Conservation (phyloP, 306 rosid species). For the Vigna hirtella region DNA sequence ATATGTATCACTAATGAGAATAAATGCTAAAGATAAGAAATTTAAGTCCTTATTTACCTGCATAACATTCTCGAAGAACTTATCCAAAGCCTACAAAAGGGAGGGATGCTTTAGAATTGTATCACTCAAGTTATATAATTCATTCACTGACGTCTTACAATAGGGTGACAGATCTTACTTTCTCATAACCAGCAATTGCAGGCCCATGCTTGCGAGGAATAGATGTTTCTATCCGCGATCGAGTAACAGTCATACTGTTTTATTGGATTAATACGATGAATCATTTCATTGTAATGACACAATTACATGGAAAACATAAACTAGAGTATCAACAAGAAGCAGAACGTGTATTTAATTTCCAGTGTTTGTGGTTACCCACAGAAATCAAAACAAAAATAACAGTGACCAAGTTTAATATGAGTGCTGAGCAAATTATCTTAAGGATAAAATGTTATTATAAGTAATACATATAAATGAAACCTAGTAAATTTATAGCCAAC, state of each 20-base stretch:
- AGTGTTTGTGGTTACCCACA: conserved; percentile 3
- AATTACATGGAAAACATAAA: conserved; percentile 21
- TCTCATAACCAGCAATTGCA: conserved; percentile 92
- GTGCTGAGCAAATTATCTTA: conserved; percentile 23
- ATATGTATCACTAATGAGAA: conserved; percentile 29
- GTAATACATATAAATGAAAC: conserved; percentile 12
- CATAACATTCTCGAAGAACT: conserved; percentile 88
- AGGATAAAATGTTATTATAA: not conserved
- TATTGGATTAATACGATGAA: conserved; percentile 41
- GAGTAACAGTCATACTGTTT: conserved; percentile 86
- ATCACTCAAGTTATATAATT: conserved; percentile 26
- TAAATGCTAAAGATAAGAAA: conserved; percentile 34
- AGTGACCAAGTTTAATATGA: conserved; percentile 14
- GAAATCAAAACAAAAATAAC: conserved; percentile 31
- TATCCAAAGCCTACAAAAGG: conserved; percentile 80
- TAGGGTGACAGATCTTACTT: conserved; percentile 56
- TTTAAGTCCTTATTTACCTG: conserved; percentile 60
- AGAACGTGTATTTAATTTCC: conserved; percentile 23
- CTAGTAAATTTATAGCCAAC: conserved; percentile 46
- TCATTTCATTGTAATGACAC: conserved; percentile 25
- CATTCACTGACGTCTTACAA: conserved; percentile 37
- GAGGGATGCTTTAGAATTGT: conserved; percentile 39
- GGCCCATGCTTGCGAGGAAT: conserved; percentile 99
- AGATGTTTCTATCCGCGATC: conserved; percentile 88
- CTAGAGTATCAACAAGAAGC: conserved; percentile 35